Conservation (phyloP, 345 rosid genomes). For the Isatis tinctoria region DNA sequence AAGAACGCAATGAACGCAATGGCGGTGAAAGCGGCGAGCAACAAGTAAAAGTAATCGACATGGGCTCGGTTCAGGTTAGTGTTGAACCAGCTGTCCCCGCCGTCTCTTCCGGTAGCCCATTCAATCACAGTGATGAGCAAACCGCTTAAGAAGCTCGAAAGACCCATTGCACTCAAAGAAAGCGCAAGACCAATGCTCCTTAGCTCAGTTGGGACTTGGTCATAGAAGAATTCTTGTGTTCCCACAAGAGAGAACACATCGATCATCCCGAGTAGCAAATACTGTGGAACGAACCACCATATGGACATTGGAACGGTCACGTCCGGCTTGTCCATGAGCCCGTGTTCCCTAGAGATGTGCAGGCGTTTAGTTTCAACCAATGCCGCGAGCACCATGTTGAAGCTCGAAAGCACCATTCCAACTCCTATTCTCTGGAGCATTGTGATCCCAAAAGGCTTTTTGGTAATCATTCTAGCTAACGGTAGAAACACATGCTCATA, state of each 20-base stretch:
- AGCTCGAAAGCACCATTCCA: conserved; percentile 54
- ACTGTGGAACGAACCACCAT: conserved; percentile 87
- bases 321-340: conserved; percentile 47
- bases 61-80: conserved; percentile 63
- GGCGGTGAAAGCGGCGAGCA: conserved; percentile 51
- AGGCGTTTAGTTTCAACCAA: conserved; percentile 59
- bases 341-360: conserved; percentile 39
- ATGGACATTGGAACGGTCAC: conserved; percentile 60
- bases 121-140: conserved; percentile 55
- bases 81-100: conserved; percentile 53
- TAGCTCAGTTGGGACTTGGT: conserved; percentile 71
- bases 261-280: conserved; percentile 46
- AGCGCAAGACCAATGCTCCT: conserved; percentile 85
- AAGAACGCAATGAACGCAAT: conserved; percentile 34
- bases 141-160: conserved; percentile 73
- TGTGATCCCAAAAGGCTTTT: conserved; percentile 60
- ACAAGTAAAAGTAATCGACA: conserved; percentile 62
- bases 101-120: conserved; percentile 33
- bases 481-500: conserved; percentile 78
- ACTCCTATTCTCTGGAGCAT: conserved; percentile 77
- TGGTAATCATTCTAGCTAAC: conserved; percentile 48
- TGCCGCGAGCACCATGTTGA: conserved; percentile 57
- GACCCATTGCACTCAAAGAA: conserved; percentile 54
- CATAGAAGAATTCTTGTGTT: conserved; percentile 85
- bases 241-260: conserved; percentile 72